These are phyloP conservation scores for Thozetella sp. DNA, from an alignment of 495 filamentous ascomycete species.

Conservation along the genomic window DNA sequence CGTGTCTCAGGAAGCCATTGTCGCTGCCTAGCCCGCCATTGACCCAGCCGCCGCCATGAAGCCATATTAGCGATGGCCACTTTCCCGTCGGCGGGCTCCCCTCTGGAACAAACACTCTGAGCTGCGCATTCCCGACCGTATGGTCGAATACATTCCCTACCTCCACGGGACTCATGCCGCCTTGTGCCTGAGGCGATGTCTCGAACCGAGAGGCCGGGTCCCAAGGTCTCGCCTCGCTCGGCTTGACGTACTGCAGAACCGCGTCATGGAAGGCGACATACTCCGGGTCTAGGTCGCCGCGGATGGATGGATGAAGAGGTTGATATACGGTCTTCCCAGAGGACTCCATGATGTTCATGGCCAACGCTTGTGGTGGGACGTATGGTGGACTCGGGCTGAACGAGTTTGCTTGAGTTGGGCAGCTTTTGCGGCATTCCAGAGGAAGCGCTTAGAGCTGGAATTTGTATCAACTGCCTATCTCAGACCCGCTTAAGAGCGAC, in stretches of 20 bases:
- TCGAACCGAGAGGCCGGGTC: neutral
- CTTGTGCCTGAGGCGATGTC: neutral
- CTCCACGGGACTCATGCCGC: neutral
- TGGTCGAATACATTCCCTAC: conserved; percentile 5
- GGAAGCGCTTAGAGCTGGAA: no score
- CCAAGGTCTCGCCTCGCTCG: conserved; percentile 9
- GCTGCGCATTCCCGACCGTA: neutral
- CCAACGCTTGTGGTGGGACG: no score
- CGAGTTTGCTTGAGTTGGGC: no score
- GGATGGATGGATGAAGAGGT: conserved; percentile 16
- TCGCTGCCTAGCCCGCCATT: conserved; percentile 14
- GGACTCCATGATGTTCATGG: no score
- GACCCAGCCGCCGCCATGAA: conserved; percentile 27
- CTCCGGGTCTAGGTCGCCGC: conserved; percentile 13
- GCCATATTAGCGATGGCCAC: conserved; percentile 22
- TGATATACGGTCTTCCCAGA: conserved; percentile 7
- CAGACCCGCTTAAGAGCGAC: no score
- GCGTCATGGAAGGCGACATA: conserved; percentile 17
- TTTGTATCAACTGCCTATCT: no score
- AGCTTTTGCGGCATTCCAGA: no score
- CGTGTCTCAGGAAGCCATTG: conserved; percentile 7
- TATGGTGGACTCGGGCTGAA: no score
- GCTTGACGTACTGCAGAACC: conserved; percentile 14
- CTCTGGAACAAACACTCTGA: conserved; percentile 8
- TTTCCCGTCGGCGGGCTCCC: neutral